Evolutionary conservation across 1,284 basidiomycete species (phyloP), one percentile per base, ranked within the genome.

Genomic region (Rhodofomes roseus): DNA sequence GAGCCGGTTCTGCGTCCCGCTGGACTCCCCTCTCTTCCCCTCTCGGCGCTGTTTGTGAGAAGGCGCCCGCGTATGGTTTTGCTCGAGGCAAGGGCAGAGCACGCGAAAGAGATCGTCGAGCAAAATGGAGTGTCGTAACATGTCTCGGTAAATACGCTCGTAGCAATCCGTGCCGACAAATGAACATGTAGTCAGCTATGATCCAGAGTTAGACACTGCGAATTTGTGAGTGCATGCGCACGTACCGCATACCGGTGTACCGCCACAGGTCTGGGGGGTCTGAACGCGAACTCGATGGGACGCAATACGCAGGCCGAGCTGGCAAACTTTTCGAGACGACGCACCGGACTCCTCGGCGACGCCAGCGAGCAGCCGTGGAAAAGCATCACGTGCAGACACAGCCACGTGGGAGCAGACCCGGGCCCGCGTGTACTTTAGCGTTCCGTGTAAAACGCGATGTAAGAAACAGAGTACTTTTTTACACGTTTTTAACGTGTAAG

Each of bases 131-230:
- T 50, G 57, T 52, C 16, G 62, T 51, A 25, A 62, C 60, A 34
- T 56, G 68, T 59, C 62, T 67, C 59, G 66, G 65, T 66, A 62
- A 61, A 62, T 65, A 65, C 63, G 66, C 63, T 70, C 71, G 70
- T 59, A 69, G 70, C 63, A 71, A 65, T 61, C 64, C 66, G 66
- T 70, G 69, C 66, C 71, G 69, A 68, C 71, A 72, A 70, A 71
- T 68, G 70, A 67, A 72, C 71, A 73, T 72, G 69, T 62, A 70
- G 69, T 73, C 68, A 72, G 63, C 71, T 72, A 41, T 12, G 34
- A 43, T 51, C 51, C 14, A 37, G 11, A 41, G 54, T 52, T 53
- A 55, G 54, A 50, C 8, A 53, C 14, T 40, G 22, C n/a, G 22
- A 16, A 9, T 57, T n/a, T 37, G 48, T 56, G 9, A n/a, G 22